Evolutionary conservation across 2,329 filamentous ascomycete genomes (phyloP).

Genomic region (Mycocentrospora acerina): DNA sequence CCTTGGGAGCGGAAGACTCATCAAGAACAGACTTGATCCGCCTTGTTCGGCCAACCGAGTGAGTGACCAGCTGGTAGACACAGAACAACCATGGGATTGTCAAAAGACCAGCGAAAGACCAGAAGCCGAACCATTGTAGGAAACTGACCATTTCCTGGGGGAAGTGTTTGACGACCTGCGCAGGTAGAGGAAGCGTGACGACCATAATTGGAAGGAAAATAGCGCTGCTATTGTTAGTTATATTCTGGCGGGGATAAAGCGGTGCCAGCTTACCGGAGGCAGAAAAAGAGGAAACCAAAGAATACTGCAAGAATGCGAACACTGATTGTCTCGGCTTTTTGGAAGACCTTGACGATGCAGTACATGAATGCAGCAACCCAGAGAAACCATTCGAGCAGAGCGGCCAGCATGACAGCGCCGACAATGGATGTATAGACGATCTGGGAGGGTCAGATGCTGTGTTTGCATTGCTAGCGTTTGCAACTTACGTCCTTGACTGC

Average conservation of each 20-base stretch:
- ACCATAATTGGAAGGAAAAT: constrained; percentile 94
- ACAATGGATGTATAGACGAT: constrained; percentile 84
- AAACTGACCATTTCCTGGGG: constrained; percentile 67
- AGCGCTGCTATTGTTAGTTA: constrained; percentile 53
- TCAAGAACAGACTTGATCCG: constrained; percentile 83
- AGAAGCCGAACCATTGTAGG: constrained; percentile 95
- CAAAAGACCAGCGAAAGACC: constrained; percentile 82
- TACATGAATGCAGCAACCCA: constrained; percentile 95
- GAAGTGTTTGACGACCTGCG: constrained; percentile 70
- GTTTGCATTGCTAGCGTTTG: neutral
- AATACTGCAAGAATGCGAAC: constrained; percentile 75
- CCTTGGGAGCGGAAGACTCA: constrained; percentile 83
- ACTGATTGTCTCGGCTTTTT: constrained; percentile 86
- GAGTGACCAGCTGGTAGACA: constrained; percentile 85
- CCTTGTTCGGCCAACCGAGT: constrained; percentile 78
- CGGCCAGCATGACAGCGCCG: constrained; percentile 77
- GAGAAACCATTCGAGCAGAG: constrained; percentile 88
- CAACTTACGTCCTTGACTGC: constrained; percentile 44
- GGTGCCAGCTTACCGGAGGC: constrained; percentile 62
- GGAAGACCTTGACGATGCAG: constrained; percentile 83
- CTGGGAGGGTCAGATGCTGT: constrained; percentile 49
- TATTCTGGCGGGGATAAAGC: too few relatives aligned
- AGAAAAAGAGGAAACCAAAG: constrained; percentile 72
- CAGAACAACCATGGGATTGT: constrained; percentile 92
- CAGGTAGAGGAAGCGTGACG: constrained; percentile 82